Percentiles rank a stretch among this genome's conserved stretches.
phyloP scores from a whole-genome alignment of 2,329 filamentous ascomycete genomes.

The Fusarium falciforme region DNA sequence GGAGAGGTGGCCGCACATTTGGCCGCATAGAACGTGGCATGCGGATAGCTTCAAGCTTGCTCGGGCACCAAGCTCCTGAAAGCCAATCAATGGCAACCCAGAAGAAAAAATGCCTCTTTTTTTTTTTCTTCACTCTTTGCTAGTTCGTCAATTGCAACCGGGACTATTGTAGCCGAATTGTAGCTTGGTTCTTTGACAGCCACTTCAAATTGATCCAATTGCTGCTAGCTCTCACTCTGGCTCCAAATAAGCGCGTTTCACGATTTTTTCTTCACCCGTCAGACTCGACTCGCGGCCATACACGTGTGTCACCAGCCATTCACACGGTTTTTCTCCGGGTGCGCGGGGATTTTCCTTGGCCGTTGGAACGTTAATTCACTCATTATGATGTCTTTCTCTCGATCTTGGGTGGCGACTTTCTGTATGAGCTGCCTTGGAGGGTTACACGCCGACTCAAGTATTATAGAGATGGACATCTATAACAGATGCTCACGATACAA shows the following conservation, averaged over 20 bases:
- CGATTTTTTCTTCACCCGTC: slow-evolving; percentile 7
- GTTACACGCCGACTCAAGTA: neutral
- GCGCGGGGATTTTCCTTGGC: neutral
- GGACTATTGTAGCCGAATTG: neutral
- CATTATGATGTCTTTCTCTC: neutral
- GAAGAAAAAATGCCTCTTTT: neutral
- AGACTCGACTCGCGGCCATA: slow-evolving; percentile 21
- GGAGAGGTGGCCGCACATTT: slow-evolving; percentile 22
- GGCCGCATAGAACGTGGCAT: slow-evolving; percentile 39
- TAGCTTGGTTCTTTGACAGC: neutral
- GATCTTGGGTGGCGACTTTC: neutral
- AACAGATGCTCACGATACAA: neutral
- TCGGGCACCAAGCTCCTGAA: slow-evolving; percentile 13
- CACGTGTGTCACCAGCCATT: slow-evolving; percentile 7
- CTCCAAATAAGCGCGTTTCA: slow-evolving; percentile 34
- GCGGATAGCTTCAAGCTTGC: slow-evolving; percentile 1
- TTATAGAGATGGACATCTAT: neutral
- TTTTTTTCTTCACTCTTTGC: neutral
- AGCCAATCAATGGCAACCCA: neutral
- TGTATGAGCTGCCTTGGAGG: neutral
- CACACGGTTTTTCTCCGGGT: slow-evolving; percentile 1
- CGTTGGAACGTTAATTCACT: slow-evolving; percentile 3
- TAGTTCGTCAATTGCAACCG: neutral
- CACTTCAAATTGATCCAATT: slow-evolving; percentile 1
- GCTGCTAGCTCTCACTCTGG: slow-evolving; percentile 31